Evolutionary conservation across 768 basidiomycete species (phyloP), one percentile per base, ranked within the genome.

Genomic region (Suillus plorans): DNA sequence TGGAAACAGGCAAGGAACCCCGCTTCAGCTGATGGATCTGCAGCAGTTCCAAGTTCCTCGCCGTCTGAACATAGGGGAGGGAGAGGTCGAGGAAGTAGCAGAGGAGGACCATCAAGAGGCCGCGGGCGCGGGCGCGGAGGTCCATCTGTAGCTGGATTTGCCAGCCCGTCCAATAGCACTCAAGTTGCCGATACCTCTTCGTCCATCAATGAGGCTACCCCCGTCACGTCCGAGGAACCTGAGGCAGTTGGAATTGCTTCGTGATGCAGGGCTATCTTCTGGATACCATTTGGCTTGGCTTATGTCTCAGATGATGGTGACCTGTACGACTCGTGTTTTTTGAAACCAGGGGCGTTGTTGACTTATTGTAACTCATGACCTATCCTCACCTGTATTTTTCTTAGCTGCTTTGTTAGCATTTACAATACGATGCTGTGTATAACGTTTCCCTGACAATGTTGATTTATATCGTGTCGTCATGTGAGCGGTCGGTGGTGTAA

Each of bases 41-140:
- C 61, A 14, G 45, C 64, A 6, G 58, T 63, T 34, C 47, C 69
- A 13, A 64, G 53, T 12, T 39, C 60, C n/a, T 61, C 74, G 18
- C 53, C 71, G 4, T 20, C 69, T 22, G 61, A 62, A 6, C 70
- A 72, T 18, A 70, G 68, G 5, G 68, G 74, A 20, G 69, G 65
- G 39, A 75, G 71, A 70, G 67, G 68, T 18, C 75, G 79, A 41
- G 80, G 77, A 47, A 72, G 68, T 34, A 68, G 67, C n/a, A 71
- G 73, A 16, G 71, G 73, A 65, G 76, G 77, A 18, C 68, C 74
- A 25, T 68, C 67, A 37, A 71, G 79, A 31, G 79, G 77, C 4
- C 76, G 80, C 37, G 79, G 79, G 7, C 77, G 80, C 20, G 77
- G 79, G 2, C 68, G 79, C 16, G 77, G 77, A 34, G 68, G 72